These are phyloP conservation scores for Sideroxylon spinosum DNA, from an alignment of 179 eudicot genomes.

Conservation along the genomic window DNA sequence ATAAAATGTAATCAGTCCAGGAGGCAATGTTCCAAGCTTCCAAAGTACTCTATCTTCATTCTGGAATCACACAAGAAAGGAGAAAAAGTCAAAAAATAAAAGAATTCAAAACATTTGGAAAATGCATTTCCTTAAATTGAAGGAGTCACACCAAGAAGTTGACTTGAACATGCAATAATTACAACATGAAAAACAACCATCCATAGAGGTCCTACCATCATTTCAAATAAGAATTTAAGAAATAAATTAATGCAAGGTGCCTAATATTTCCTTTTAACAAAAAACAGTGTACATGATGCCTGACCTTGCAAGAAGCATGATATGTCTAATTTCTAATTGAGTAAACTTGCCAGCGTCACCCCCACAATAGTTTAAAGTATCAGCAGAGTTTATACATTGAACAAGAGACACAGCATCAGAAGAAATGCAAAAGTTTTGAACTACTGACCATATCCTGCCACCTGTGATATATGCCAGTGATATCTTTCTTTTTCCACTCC, in stretches of 20 bases:
- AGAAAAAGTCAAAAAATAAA: background rate
- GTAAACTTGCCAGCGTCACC: background rate
- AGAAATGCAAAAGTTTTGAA: background rate
- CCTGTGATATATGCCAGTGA: conserved; percentile 83
- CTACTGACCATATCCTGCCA: conserved; percentile 81
- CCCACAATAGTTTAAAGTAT: background rate
- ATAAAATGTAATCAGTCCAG: conserved; percentile 80
- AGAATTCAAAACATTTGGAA: background rate
- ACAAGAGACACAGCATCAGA: background rate
- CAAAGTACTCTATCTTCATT: conserved; percentile 78
- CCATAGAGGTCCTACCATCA: background rate
- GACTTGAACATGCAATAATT: background rate
- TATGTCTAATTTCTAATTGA: background rate
- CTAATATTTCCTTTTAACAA: background rate
- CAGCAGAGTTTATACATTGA: background rate
- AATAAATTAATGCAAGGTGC: background rate
- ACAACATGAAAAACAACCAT: background rate
- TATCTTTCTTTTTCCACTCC: conserved; percentile 75
- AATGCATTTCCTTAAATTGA: background rate
- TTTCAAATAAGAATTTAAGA: background rate
- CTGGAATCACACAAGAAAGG: conserved; percentile 28
- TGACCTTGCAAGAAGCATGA: background rate
- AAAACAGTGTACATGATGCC: background rate
- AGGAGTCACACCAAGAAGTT: background rate
- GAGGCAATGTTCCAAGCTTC: conserved; percentile 92